These are phyloP conservation scores for Gautieria morchelliformis DNA, from an alignment of 768 basidiomycete genomes.

Conservation along the genomic window DNA sequence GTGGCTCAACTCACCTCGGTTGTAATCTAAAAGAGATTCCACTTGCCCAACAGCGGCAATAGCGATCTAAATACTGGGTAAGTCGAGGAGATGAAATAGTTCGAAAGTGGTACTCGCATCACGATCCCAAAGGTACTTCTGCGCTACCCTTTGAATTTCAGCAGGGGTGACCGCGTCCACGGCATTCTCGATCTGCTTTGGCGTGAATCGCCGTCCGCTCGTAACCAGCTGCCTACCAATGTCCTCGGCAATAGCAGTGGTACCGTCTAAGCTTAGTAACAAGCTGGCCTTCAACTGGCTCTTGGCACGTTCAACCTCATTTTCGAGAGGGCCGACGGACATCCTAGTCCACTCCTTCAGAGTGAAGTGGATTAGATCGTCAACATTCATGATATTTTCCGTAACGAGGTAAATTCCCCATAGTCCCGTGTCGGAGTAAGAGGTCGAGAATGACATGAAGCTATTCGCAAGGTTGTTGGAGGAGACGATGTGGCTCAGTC, in stretches of 20 bases:
- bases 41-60: constrained; percentile 83
- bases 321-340: constrained; percentile 73
- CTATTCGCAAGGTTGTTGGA: constrained; percentile 95
- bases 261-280: constrained; percentile 86
- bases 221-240: constrained; percentile 98
- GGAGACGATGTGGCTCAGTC: constrained; percentile 85
- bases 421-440: constrained; percentile 96
- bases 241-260: constrained; percentile 94
- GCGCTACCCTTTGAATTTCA: constrained; percentile 89
- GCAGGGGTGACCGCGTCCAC: constrained; percentile 81
- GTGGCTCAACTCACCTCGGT: constrained; percentile 35
- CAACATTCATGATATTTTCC: constrained; percentile 89
- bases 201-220: constrained; percentile 80
- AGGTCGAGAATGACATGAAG: constrained; percentile 99
- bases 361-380: constrained; percentile 90
- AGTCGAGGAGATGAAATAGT: background rate
- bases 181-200: constrained; percentile 87
- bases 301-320: constrained; percentile 95
- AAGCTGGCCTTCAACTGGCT: constrained; percentile 95
- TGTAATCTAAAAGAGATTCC: constrained; percentile 93
- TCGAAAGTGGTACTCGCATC: constrained; percentile 48
- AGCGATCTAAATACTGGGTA: constrained; percentile 45
- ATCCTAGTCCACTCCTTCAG: constrained; percentile 94
- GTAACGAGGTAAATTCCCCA: constrained; percentile 98
- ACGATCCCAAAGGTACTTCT: constrained; percentile 96